Evolutionary conservation across 495 filamentous ascomycete species (phyloP).

Genomic region (Pseudevernia furfuracea): DNA sequence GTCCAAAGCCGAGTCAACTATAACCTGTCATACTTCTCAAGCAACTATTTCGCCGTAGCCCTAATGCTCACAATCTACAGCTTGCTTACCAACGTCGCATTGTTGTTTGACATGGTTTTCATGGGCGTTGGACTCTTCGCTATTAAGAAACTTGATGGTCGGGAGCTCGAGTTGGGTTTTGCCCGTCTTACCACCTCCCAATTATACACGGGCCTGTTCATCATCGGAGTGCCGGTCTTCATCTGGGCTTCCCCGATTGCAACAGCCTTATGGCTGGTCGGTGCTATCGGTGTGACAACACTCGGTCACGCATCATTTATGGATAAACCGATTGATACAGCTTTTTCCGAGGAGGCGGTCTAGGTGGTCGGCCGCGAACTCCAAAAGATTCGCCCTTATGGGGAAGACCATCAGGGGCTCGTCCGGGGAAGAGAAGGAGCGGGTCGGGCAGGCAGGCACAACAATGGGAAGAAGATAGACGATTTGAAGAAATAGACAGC

Average conservation of each 20-base stretch:
- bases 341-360: constrained; percentile 99
- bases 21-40: constrained; percentile 93
- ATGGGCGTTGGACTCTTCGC: constrained; percentile 79
- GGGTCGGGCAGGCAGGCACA: constrained; percentile 47
- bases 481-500: constrained; percentile 65
- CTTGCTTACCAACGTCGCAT: constrained; percentile 69
- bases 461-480: constrained; percentile 43
- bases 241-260: constrained; percentile 72
- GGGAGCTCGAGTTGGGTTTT: constrained; percentile 78
- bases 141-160: constrained; percentile 79
- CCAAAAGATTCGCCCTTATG: constrained; percentile 88
- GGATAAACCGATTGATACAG: constrained; percentile 99
- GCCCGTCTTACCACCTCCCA: constrained; percentile 81
- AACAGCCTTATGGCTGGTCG: constrained; percentile 88
- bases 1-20: constrained; percentile 93
- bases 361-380: constrained; percentile 99
- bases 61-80: constrained; percentile 93
- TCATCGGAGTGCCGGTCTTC: constrained; percentile 73
- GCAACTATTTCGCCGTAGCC: constrained; percentile 94
- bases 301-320: constrained; percentile 91
- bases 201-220: constrained; percentile 81
- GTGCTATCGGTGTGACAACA: constrained; percentile 82
- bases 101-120: constrained; percentile 88
- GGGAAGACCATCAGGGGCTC: constrained; percentile 97
- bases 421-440: constrained; percentile 50